These are phyloP conservation scores for Wickerhamiella lipophila DNA, from an alignment of 805 yeast genomes.

Conservation along the genomic window DNA sequence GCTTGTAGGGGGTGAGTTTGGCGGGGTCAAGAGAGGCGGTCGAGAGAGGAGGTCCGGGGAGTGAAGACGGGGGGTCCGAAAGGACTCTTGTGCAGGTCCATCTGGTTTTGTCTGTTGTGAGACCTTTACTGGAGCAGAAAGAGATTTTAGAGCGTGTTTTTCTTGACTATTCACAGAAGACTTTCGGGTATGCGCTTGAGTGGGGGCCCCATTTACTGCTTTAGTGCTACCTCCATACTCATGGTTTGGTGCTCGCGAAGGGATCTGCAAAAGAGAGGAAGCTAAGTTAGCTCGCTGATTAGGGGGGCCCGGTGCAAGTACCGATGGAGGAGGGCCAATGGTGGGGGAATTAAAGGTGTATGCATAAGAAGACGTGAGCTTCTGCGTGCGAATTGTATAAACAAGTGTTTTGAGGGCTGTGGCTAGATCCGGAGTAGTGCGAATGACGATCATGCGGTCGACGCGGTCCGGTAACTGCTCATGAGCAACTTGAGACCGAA, in stretches of 20 bases:
- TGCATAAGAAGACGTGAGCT: not conserved
- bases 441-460: constrained; percentile 1
- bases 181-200: no score
- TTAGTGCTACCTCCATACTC: not conserved
- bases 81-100: not conserved
- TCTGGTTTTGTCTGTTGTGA: not conserved
- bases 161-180: no score
- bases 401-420: not conserved
- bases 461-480: constrained; percentile 1
- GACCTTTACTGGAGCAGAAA: not conserved
- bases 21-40: not conserved
- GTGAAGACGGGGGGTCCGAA: not conserved
- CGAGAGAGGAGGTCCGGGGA: not conserved
- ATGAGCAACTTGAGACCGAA: constrained; percentile 3
- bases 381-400: not conserved
- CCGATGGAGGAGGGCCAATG: constrained; percentile 4
- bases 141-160: no score
- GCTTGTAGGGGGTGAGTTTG: not conserved
- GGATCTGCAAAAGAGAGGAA: not conserved
- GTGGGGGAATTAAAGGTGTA: not conserved
- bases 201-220: no score
- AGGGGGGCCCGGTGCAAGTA: not conserved
- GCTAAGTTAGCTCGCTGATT: not conserved
- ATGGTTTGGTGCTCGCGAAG: not conserved
- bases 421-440: not conserved